Base-by-base conservation (phyloP, 805 yeast genomes). In the Yarrowia sp. region DNA sequence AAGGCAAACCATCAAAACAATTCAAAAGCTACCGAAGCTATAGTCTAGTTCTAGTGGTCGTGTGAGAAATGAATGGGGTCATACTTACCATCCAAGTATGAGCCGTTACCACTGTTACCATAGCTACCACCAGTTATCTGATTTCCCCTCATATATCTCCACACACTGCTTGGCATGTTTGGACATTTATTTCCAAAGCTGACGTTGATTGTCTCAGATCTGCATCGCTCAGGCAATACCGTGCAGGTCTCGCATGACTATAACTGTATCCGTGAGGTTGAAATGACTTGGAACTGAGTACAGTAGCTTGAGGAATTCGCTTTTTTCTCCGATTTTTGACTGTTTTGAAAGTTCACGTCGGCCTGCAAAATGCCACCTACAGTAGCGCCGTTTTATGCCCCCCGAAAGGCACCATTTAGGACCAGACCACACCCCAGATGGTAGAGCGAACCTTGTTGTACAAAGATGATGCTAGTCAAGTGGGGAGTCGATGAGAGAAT, bases 181-280 rank as follows among this genome's bases (percentile, higher is more conserved):
- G 40, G 40, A 38, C 40, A 38, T 11, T 38, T 38, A 38, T 19
- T 8, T 43, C 46, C 19, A 19, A 2, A 46, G 35, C 50, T 46
- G 41, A 16, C 41, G 3, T 22, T 14, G 35, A 19, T 15, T 38
- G 59, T 53, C 59, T 53, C 45, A 53, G 59, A 53, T 53, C 45
- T 38, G 59, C 59, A 53, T 53, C 59, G 36, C 59, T 53, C 59
- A 53, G 32, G 59, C 45, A 40, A 53, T 38, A 22, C 15, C 10
- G 59, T 53, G 59, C 59, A 53, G 9, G 41, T 35, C 59, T 53
- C 59, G 59, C 59, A 45, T 59, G 66, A 43, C 66, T 59, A 59
- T 59, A 59, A 59, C 61, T 59, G 65, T 46, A 45, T 26, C 32
- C 32, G 32, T 5, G 32, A 26, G 32, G 32, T 5, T 26, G 7